Conservation (phyloP, 1,284 basidiomycete genomes). For the Ceratobasidium sp. region DNA sequence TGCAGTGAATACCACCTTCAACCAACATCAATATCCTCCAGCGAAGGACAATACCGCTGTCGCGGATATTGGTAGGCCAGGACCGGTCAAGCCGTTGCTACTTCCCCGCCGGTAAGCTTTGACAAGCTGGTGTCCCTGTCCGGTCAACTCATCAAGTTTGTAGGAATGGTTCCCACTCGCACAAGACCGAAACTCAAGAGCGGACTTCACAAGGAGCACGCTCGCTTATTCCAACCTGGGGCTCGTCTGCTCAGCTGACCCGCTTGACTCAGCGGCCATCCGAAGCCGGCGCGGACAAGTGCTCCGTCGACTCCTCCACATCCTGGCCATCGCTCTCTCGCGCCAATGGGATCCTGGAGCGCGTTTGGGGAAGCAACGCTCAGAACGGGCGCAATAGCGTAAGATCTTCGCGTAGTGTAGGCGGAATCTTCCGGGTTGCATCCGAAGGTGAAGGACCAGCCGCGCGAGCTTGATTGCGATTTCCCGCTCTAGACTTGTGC, state of each 20-base stretch:
- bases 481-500: conserved; percentile 1
- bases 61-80: too few relatives aligned
- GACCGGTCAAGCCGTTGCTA: too few relatives aligned
- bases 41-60: too few relatives aligned
- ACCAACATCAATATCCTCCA: not conserved
- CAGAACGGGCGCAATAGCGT: not conserved
- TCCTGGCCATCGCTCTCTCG: conserved; percentile 31
- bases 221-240: not conserved
- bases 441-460: not conserved
- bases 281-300: not conserved
- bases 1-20: not conserved
- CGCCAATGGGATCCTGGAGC: conserved; percentile 27
- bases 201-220: not conserved
- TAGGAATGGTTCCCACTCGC: not conserved
- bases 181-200: not conserved
- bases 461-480: conserved; percentile 12
- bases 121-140: not conserved
- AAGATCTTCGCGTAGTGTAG: conserved; percentile 26
- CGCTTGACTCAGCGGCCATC: not conserved
- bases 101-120: not conserved
- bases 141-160: not conserved
- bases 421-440: conserved; percentile 21
- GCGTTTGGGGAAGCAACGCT: conserved; percentile 20
- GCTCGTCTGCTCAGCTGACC: not conserved
- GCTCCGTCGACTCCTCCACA: not conserved